Evolutionary conservation across 495 filamentous ascomycete species (phyloP).

Genomic region (Penicillium turbatum): DNA sequence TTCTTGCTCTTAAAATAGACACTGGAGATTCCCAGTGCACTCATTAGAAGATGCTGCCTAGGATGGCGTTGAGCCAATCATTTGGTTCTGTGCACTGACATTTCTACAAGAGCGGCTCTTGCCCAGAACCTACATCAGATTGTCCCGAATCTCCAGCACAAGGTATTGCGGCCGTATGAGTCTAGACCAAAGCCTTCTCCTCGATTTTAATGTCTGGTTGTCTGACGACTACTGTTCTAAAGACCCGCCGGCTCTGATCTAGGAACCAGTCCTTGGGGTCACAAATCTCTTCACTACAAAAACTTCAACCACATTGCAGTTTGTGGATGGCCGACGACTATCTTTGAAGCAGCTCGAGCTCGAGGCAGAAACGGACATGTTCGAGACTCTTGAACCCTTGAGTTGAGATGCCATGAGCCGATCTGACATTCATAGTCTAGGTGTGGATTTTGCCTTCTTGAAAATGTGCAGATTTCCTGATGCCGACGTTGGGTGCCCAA

Average conservation of each 20-base stretch:
- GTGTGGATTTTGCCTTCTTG: too few species aligned
- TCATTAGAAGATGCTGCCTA: too few species aligned
- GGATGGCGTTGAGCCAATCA: too few species aligned
- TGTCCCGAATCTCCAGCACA: neutral
- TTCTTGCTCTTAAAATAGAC: constrained; percentile 3
- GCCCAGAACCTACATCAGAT: neutral
- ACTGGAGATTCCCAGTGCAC: neutral
- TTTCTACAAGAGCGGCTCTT: neutral
- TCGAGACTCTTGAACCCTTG: neutral
- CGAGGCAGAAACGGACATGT: neutral
- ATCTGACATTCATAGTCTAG: neutral
- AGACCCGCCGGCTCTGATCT: neutral
- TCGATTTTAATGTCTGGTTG: neutral
- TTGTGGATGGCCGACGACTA: constrained; percentile 23
- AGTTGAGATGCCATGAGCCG: neutral
- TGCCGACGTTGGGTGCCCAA: too few species aligned
- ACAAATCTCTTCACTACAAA: neutral
- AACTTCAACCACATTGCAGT: neutral
- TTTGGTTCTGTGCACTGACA: too few species aligned
- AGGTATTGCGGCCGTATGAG: neutral
- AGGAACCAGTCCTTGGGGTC: neutral
- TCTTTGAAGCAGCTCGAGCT: neutral
- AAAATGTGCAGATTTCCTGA: too few species aligned
- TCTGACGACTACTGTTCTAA: neutral
- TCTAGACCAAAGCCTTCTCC: neutral